These are phyloP conservation scores for Colletotrichum lupini DNA, from an alignment of 2,329 filamentous ascomycete species.

Conservation along the genomic window DNA sequence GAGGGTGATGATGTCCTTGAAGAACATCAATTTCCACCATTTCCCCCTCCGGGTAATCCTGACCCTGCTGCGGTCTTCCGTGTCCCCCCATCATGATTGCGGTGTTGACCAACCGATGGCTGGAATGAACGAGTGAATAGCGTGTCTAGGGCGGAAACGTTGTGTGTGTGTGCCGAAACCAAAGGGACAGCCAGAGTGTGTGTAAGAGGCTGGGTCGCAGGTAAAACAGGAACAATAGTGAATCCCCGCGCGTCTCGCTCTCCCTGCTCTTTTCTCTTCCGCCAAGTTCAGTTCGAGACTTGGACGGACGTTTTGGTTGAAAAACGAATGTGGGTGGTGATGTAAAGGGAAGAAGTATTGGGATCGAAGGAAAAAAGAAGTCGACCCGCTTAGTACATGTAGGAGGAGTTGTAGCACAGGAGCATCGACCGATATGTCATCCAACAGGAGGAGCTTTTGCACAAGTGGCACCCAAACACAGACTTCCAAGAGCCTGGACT, in stretches of 20 bases:
- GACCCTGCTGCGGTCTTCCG: conserved; percentile 36
- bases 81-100: conserved; percentile 38
- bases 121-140: conserved; percentile 34
- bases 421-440: conserved; percentile 32
- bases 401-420: background rate
- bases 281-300: background rate
- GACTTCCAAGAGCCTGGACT: conserved; percentile 14
- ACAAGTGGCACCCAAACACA: conserved; percentile 17
- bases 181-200: background rate
- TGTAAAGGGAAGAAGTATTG: conserved; percentile 15
- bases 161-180: background rate
- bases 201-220: conserved; percentile 12
- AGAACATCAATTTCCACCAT: conserved; percentile 48
- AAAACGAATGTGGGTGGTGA: conserved; percentile 27
- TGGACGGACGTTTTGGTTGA: conserved; percentile 6
- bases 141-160: conserved; percentile 20
- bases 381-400: conserved; percentile 24
- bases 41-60: conserved; percentile 45
- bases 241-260: conserved; percentile 10
- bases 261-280: conserved; percentile 21
- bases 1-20: conserved; percentile 37
- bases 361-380: conserved; percentile 7
- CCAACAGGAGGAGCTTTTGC: conserved; percentile 20
- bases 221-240: conserved; percentile 27
- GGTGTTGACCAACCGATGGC: conserved; percentile 32